Evolutionary conservation across 1,284 basidiomycete species (phyloP).

Genomic region (Sphaerobolus stellatus): DNA sequence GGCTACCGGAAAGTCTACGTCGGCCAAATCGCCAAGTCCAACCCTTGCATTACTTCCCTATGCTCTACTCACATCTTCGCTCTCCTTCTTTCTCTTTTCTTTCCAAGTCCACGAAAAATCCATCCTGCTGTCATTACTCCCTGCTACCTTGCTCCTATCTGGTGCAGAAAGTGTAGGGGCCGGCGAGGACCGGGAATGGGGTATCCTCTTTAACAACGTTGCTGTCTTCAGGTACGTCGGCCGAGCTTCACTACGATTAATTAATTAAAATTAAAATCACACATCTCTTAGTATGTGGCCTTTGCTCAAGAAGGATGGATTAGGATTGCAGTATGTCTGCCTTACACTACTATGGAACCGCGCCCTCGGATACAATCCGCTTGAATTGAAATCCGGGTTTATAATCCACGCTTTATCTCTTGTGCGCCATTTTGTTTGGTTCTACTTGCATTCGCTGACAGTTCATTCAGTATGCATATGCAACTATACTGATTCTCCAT

Average conservation of each 20-base stretch:
- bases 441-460: not conserved
- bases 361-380: conserved; percentile 73
- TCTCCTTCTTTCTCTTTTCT: conserved; percentile 94
- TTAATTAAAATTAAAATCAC: not conserved
- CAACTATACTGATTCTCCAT: conserved; percentile 58
- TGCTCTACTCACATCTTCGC: conserved; percentile 68
- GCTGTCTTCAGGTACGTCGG: conserved; percentile 77
- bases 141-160: conserved; percentile 76
- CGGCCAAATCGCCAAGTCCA: conserved; percentile 33
- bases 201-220: conserved; percentile 80
- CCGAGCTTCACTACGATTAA: conserved; percentile 9
- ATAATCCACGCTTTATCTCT: conserved; percentile 58
- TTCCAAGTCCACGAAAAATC: conserved; percentile 97
- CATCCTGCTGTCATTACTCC: conserved; percentile 84
- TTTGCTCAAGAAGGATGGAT: conserved; percentile 75
- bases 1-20: not conserved
- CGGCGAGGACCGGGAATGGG: conserved; percentile 74
- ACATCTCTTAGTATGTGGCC: conserved; percentile 78
- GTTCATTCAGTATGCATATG: conserved; percentile 56
- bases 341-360: conserved; percentile 78
- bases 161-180: conserved; percentile 60
- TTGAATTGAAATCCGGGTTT: conserved; percentile 40
- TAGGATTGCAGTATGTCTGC: conserved; percentile 72
- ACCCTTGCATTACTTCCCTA: conserved; percentile 66
- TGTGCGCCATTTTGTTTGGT: conserved; percentile 41